Evolutionary conservation across 1,284 basidiomycete species (phyloP).

Genomic region (Peniophora sp.): DNA sequence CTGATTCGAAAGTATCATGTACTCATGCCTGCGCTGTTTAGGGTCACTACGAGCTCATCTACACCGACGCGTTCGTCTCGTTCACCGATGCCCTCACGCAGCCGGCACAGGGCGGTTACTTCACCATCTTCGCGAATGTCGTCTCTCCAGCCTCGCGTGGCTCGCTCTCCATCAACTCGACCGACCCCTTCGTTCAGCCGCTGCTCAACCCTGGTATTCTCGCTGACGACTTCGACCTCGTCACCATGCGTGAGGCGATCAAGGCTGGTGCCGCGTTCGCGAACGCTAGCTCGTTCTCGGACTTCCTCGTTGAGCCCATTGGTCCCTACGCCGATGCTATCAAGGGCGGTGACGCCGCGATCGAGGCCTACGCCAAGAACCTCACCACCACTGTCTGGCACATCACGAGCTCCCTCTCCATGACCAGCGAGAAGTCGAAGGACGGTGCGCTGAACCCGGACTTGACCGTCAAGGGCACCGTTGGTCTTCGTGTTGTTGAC

Average conservation of each 20-base stretch:
- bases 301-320: background rate
- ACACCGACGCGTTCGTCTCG: conserved; percentile 5
- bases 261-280: conserved; percentile 12
- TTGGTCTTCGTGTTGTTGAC: background rate
- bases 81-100: conserved; percentile 3
- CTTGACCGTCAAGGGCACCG: background rate
- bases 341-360: background rate
- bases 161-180: conserved; percentile 24
- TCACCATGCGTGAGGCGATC: conserved; percentile 24
- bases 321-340: background rate
- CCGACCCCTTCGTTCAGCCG: conserved; percentile 30
- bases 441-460: background rate
- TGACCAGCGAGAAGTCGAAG: background rate
- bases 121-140: conserved; percentile 13
- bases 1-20: no score
- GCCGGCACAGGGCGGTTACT: conserved; percentile 12
- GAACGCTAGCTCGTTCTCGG: background rate
- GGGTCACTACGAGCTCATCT: conserved; percentile 13
- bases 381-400: background rate
- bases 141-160: conserved; percentile 22
- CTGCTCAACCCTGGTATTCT: conserved; percentile 29
- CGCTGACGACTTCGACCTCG: conserved; percentile 26
- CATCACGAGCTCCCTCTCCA: background rate
- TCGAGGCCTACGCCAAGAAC: conserved; percentile 1
- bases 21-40: no score